Base-by-base conservation (phyloP, 306 rosid species). In the Fagus sylvatica region DNA sequence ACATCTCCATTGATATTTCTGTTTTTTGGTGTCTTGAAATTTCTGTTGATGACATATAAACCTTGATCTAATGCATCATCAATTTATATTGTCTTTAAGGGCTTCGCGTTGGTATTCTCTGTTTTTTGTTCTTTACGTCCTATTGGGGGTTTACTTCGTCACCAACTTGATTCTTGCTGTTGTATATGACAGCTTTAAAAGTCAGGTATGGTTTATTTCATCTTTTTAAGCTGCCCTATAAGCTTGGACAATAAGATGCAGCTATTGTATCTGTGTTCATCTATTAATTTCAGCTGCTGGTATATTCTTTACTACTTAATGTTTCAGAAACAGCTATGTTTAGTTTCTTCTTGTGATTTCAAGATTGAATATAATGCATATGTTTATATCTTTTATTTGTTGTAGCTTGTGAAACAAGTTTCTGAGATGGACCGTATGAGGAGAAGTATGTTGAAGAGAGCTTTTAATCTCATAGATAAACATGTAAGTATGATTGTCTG, bases 101-200 rank as follows among this genome's bases (percentile, higher is more conserved):
- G 91, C 79, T 71, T 95, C 99, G 2, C 99, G 99, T 43, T 95
- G 94, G 99, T 91, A 84, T 79, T 80, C 78, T 91, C 69, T 95
- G 46, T 95, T 82, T 81, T 95, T 95, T 77, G 72, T 93, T 79
- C 87, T 95, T 40, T 95, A 87, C 76, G 93, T 93, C 89, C 91
- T 95, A 84, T 36, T 95, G 84, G 99, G 98, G 74, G 99, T 95
- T 64, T 95, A 95, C 89, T 93, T 93, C 71, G 96, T 95, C 77
- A 95, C 98, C 19, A 95, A 88, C 85, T 86, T 95, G 90, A 83
- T 95, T 49, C 99, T 95, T 81, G 99, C 99, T 43, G 99, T 95
- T 81, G 97, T 95, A 77, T 93, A 93, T 53, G 94, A 95, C 61
- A 93, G 98, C 86, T 95, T 95, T 84, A 95, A 93, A 87, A 73